Percentiles rank a stretch among this genome's conserved stretches.
Evolutionary conservation across 2,329 filamentous ascomycete genomes (phyloP).

Genomic region (Teratosphaeria zuluensis): DNA sequence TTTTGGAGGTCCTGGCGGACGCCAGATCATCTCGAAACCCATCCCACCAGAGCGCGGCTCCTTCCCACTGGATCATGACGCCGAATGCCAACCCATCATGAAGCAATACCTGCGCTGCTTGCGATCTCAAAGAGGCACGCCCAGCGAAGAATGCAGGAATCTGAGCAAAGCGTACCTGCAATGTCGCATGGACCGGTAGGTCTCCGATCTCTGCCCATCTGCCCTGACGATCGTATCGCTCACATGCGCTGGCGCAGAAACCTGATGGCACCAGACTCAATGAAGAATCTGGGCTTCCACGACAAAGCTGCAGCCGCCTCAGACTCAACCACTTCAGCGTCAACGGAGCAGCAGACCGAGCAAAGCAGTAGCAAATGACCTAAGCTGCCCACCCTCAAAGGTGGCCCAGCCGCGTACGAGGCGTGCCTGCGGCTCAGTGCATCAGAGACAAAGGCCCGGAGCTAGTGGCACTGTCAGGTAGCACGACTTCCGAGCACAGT

Average conservation of each 20-base stretch:
- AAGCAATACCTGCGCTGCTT: constrained; percentile 76
- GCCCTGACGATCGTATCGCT: background rate
- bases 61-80: constrained; percentile 94
- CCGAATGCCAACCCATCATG: constrained; percentile 90
- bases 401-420: background rate
- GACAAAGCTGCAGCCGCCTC: constrained; percentile 1
- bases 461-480: background rate
- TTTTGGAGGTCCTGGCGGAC: constrained; percentile 63
- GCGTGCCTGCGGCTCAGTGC: no score
- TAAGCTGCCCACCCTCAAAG: background rate
- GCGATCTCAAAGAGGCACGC: constrained; percentile 71
- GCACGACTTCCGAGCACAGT: background rate
- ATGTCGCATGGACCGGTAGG: constrained; percentile 91
- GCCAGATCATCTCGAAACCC: constrained; percentile 55
- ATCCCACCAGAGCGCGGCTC: constrained; percentile 81
- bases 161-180: constrained; percentile 80
- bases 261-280: constrained; percentile 90
- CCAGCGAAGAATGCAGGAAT: constrained; percentile 74
- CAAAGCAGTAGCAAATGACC: background rate
- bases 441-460: no score
- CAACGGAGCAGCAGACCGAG: background rate
- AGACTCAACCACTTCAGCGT: background rate
- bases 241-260: constrained; percentile 43
- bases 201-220: background rate
- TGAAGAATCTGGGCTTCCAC: constrained; percentile 79